Percentiles rank a stretch among this genome's conserved stretches.
phyloP scores from a whole-genome alignment of 2,329 filamentous ascomycete species.

The Scolecobasidium constrictum region DNA sequence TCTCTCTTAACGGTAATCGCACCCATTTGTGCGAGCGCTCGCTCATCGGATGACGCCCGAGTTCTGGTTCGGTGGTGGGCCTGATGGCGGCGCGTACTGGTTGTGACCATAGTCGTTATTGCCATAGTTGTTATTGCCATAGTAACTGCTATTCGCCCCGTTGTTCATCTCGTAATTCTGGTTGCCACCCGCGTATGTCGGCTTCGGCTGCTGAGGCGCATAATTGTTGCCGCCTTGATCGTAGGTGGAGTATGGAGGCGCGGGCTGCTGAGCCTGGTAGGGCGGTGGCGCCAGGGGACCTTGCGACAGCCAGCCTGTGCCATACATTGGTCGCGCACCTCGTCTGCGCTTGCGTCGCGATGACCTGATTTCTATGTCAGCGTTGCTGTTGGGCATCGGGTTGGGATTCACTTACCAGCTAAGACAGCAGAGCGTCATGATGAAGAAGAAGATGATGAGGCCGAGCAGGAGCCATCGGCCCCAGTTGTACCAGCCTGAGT shows the following conservation, averaged over 20 bases:
- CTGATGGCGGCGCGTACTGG: conserved; percentile 5
- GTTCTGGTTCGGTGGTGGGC: conserved; percentile 8
- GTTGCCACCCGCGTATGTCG: background rate
- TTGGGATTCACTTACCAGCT: conserved; percentile 4
- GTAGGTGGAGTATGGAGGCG: background rate
- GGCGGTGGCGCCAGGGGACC: background rate
- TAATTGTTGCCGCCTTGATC: background rate
- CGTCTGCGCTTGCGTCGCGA: conserved; percentile 4
- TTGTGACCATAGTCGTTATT: background rate
- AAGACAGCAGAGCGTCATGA: conserved; percentile 5
- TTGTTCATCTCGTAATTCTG: conserved; percentile 1
- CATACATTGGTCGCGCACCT: conserved; percentile 5
- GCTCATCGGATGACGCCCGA: too few relatives aligned
- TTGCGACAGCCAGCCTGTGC: conserved; percentile 7
- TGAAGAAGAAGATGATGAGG: conserved; percentile 4
- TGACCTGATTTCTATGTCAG: conserved; percentile 1
- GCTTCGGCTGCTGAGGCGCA: background rate
- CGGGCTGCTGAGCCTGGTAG: background rate
- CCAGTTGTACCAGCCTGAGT: conserved; percentile 5
- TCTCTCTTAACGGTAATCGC: too few relatives aligned
- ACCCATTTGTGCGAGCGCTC: too few relatives aligned
- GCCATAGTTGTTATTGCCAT: background rate
- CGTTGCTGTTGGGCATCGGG: background rate
- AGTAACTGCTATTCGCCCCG: too few relatives aligned
- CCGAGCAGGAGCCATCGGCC: conserved; percentile 9